These are phyloP conservation scores for Schizophyllum commune DNA, from an alignment of 1,284 basidiomycete species.

Conservation along the genomic window DNA sequence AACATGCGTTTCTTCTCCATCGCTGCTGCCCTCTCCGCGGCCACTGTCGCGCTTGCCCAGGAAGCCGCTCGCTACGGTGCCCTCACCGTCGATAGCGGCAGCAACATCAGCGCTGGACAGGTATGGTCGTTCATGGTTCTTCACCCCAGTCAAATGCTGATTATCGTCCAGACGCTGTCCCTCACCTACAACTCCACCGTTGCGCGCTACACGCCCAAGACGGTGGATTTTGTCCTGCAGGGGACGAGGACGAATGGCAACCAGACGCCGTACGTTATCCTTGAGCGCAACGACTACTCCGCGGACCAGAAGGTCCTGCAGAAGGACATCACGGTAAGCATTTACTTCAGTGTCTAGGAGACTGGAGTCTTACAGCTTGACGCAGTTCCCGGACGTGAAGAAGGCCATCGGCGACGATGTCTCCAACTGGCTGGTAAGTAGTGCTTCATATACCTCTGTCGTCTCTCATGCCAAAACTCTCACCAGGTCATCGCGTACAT, in stretches of 20 bases:
- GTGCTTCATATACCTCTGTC: too few species aligned
- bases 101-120: conserved; percentile 4
- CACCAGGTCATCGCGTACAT: neutral
- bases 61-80: conserved; percentile 10
- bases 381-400: neutral
- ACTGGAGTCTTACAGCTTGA: neutral
- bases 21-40: neutral
- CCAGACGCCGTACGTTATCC: conserved; percentile 7
- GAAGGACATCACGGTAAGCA: conserved; percentile 1
- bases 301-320: conserved; percentile 3
- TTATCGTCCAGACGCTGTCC: conserved; percentile 4
- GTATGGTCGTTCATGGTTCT: neutral
- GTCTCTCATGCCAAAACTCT: neutral
- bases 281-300: conserved; percentile 9
- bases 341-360: neutral
- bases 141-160: neutral
- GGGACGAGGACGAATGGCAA: conserved; percentile 6
- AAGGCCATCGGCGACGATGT: neutral
- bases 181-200: conserved; percentile 10
- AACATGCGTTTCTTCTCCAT: conserved; percentile 8
- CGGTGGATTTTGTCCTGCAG: conserved; percentile 12
- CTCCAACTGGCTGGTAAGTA: neutral
- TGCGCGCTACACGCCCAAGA: conserved; percentile 6
- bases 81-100: conserved; percentile 4
- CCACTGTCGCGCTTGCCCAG: conserved; percentile 4